Evolutionary conservation across 306 rosid genomes (phyloP).

Genomic region (Malus sieversii): DNA sequence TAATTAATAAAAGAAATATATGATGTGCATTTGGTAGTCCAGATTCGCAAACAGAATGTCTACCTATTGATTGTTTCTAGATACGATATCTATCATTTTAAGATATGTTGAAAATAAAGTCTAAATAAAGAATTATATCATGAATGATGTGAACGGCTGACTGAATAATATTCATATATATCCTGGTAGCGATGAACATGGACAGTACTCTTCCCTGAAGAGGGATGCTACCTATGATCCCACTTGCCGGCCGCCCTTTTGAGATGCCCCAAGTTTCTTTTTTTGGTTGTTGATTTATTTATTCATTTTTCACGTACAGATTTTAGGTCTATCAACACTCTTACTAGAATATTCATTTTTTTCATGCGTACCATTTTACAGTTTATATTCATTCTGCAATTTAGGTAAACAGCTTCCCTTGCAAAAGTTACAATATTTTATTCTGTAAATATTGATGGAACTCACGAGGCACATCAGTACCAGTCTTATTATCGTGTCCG

Average conservation of each 20-base stretch:
- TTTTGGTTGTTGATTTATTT: no score
- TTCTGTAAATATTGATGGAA: background rate
- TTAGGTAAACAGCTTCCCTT: background rate
- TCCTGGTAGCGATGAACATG: background rate
- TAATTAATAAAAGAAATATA: no score
- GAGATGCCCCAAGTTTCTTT: background rate
- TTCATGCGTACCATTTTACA: no score
- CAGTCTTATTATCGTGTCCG: background rate
- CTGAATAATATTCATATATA: background rate
- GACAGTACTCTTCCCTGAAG: background rate
- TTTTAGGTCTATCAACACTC: background rate
- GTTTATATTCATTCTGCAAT: background rate
- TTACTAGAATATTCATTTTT: no score
- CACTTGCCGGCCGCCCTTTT: background rate
- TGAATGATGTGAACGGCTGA: background rate
- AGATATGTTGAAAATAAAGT: no score
- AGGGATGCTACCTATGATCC: background rate
- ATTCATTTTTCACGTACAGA: no score
- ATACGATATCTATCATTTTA: no score
- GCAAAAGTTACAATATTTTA: no score
- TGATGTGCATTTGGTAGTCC: no score
- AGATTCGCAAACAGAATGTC: no score
- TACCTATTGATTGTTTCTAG: no score
- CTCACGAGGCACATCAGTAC: no score
- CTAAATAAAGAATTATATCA: background rate